Base-by-base conservation (phyloP, 495 filamentous ascomycete genomes). In the Polyplosphaeria fusca region DNA sequence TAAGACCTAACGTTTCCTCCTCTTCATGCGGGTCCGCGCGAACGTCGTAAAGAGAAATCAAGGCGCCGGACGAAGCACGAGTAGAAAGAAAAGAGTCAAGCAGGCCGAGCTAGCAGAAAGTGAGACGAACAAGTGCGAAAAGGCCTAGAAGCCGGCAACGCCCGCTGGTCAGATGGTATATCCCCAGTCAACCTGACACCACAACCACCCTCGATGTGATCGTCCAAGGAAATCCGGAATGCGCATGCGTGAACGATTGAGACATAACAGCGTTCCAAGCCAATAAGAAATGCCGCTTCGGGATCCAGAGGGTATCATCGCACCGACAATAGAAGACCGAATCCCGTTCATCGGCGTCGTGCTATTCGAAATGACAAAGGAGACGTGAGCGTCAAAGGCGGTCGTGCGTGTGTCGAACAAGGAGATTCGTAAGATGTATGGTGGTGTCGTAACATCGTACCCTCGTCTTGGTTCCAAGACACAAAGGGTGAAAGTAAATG, bases 231-330 rank as follows among this genome's bases (percentile, higher is more conserved):
- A 35, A 47, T 23, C 28, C 35, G 24, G 30, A 35, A 52, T 37
- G 47, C 47, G 55, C 39, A 45, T 52, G 55, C 55, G 26, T 58
- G 27, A 58, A 28, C 28, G 44, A 57, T 48, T 32, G 53, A 52
- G 25, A 2, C 42, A 25, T 46, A 35, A 35, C 30, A 35, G 14
- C 30, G 30, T n/a, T 13, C 16, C 20, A 24, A 42, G 25, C 13
- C 14, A 19, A 50, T 43, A 58, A 19, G 47, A 46, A 52, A 58
- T 35, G 39, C 55, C 39, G 43, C 30, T 55, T n/a, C 5, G 37
- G 30, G 7, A 35, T 35, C 30, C 30, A 35, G n/a, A 35, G 60
- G 60, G 60, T 63, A 63, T 63, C 60, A 63, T 63, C 48, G 60
- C 53, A 54, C 60, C 60, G 46, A 49, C 51, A 37, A 58, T 26